phyloP scores from a whole-genome alignment of 495 filamentous ascomycete species.

The Daldinia concentrica region DNA sequence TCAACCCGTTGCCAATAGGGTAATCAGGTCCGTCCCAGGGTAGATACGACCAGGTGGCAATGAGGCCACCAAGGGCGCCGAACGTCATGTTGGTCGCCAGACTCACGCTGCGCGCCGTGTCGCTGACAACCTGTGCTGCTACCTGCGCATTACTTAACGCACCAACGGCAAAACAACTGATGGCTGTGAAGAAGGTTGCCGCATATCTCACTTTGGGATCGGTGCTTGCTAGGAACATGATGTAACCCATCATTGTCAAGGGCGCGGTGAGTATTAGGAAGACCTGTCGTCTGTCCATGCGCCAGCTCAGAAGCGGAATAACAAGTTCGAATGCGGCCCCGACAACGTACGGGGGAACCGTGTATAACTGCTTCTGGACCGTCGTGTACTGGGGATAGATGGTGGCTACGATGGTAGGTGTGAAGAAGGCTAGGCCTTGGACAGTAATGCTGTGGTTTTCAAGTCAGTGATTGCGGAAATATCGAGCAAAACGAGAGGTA shows the following conservation, averaged over 20 bases:
- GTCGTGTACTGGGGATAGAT: constrained; percentile 69
- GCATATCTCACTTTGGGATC: constrained; percentile 68
- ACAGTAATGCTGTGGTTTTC: constrained; percentile 71
- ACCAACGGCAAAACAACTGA: constrained; percentile 73
- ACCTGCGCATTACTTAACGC: constrained; percentile 72
- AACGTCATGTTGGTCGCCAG: constrained; percentile 76
- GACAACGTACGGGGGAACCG: constrained; percentile 76
- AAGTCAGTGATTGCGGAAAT: constrained; percentile 57
- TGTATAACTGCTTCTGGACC: constrained; percentile 70
- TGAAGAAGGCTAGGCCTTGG: constrained; percentile 79
- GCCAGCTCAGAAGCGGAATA: constrained; percentile 69
- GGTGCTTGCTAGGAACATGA: constrained; percentile 72
- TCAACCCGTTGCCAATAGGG: constrained; percentile 77
- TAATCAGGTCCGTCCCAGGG: constrained; percentile 72
- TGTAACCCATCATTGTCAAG: constrained; percentile 73
- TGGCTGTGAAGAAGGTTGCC: constrained; percentile 75
- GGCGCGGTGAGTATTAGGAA: constrained; percentile 67
- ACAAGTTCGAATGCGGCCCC: constrained; percentile 72
- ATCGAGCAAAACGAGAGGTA: not conserved
- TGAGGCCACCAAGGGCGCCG: constrained; percentile 75
- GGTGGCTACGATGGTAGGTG: constrained; percentile 73
- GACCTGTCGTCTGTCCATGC: constrained; percentile 66
- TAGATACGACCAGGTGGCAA: constrained; percentile 76
- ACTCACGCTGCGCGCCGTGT: constrained; percentile 71
- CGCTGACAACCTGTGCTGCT: constrained; percentile 74